Base-by-base conservation (phyloP, 148 eudicot species). In the Nepenthes mirabilis region DNA sequence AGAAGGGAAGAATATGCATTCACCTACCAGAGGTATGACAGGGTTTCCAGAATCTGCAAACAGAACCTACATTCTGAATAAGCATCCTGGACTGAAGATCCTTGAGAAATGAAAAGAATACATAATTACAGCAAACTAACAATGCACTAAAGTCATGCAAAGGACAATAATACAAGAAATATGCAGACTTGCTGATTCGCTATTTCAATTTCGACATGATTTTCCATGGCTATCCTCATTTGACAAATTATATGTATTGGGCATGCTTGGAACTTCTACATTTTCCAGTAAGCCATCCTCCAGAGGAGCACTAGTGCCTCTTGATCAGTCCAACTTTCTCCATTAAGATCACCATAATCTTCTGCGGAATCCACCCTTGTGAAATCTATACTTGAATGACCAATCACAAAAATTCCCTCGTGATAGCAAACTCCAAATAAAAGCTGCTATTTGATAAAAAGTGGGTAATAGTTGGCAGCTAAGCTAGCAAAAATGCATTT, bases 351-450 rank as follows among this genome's bases (percentile, higher is more conserved):
- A 71, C 78, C 86, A 69, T 70, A 81, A 70, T 80, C 86, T 63
- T 77, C 70, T 50, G 74, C 43, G 11, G 86, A 66, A 70, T 80
- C 83, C 11, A 73, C 68, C 69, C 74, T 82, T 6, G 67, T 49
- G 64, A 90, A 90, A 73, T 90, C 97, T 61, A 86, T 61, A 71
- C 88, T 86, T 62, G 97, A 83, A 59, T 86, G 94, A 66, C 94
- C 94, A 62, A 74, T 65, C 60, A 86, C 82, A 75, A 77, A 83
- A 69, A 80, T 76, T 62, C 97, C 86, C 50, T 82, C 81, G 35
- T 82, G 73, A 61, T 74, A 90, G 75, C 97, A 90, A 71, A 82
- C 80, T 61, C 13, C 45, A 40, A 40, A 40, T 40, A 8, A 40
- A 40, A 3, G 6, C 45, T 40, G 8, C 8, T 40, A 40, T 23